Conservation (phyloP, 2,329 filamentous ascomycete genomes). For the Simplicillium aogashimaense region DNA sequence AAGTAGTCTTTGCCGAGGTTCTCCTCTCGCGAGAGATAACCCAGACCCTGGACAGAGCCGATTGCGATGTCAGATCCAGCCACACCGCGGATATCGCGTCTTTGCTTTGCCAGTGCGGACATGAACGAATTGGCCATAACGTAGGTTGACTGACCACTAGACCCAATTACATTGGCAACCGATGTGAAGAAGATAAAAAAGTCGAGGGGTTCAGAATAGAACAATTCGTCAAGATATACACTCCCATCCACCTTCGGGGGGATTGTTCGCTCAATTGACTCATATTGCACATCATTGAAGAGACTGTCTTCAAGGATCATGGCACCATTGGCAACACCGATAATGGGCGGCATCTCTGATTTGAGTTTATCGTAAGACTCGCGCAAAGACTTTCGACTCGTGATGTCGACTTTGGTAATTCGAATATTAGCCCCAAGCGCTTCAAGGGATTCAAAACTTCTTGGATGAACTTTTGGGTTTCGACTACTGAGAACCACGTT, state of each 20-base stretch:
- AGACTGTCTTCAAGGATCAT: slow-evolving; percentile 2
- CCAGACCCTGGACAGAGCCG: slow-evolving; percentile 25
- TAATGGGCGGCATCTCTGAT: neutral
- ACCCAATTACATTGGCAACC: neutral
- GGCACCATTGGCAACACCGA: slow-evolving; percentile 2
- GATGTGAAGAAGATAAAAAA: slow-evolving; percentile 3
- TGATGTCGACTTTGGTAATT: neutral
- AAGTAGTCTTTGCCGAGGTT: slow-evolving; percentile 9
- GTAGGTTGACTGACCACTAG: neutral
- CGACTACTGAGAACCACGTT: slow-evolving; percentile 1
- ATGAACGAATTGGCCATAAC: slow-evolving; percentile 3
- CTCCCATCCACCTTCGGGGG: slow-evolving; percentile 1
- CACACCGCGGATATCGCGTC: slow-evolving; percentile 12
- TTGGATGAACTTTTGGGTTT: neutral
- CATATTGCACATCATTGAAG: neutral
- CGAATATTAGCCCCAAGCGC: neutral
- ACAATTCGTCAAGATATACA: slow-evolving; percentile 1
- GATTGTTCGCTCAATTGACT: neutral
- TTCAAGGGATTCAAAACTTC: neutral
- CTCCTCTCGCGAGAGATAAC: slow-evolving; percentile 22
- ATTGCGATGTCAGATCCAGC: slow-evolving; percentile 16
- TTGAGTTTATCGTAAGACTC: neutral
- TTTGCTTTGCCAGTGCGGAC: neutral
- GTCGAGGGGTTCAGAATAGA: neutral
- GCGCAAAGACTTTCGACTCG: neutral